These are phyloP conservation scores for Gynostemma pentaphyllum DNA, from an alignment of 306 rosid species.

Conservation along the genomic window DNA sequence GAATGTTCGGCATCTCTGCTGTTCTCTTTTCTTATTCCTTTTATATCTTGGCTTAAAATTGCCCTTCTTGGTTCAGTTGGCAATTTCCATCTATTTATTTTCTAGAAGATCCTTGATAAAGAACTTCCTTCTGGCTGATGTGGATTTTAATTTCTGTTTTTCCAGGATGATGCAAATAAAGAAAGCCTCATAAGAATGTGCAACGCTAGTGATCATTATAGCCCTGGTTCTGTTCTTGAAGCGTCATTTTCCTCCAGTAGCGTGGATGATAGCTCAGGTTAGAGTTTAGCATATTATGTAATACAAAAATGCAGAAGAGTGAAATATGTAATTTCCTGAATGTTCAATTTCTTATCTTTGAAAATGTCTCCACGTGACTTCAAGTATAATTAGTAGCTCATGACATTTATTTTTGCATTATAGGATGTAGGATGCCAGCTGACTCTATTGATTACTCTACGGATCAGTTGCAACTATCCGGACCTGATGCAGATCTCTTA, in stretches of 20 bases:
- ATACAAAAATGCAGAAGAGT: neutral
- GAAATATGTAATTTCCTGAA: neutral
- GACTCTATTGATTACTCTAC: conserved; percentile 31
- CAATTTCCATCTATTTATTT: neutral
- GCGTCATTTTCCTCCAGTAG: conserved; percentile 92
- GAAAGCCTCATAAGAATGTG: conserved; percentile 27
- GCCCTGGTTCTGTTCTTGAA: conserved; percentile 90
- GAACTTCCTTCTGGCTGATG: neutral
- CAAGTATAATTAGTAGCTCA: neutral
- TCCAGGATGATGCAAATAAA: conserved; percentile 29
- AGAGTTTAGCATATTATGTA: neutral
- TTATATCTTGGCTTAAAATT: no score
- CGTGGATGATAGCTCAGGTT: conserved; percentile 79
- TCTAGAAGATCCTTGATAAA: neutral
- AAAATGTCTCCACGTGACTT: neutral
- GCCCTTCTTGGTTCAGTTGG: neutral
- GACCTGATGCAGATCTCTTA: conserved; percentile 28
- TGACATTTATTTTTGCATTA: conserved; percentile 9
- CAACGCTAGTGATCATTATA: conserved; percentile 35
- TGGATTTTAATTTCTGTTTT: neutral
- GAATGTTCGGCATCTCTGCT: no score
- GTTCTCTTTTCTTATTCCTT: no score
- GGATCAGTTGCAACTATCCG: conserved; percentile 23
- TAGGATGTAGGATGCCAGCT: conserved; percentile 44
- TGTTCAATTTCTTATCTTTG: neutral